Evolutionary conservation across 1,139 yeast species (phyloP), one percentile per base, ranked within the genome.

Genomic region (Geotrichum europaeum): DNA sequence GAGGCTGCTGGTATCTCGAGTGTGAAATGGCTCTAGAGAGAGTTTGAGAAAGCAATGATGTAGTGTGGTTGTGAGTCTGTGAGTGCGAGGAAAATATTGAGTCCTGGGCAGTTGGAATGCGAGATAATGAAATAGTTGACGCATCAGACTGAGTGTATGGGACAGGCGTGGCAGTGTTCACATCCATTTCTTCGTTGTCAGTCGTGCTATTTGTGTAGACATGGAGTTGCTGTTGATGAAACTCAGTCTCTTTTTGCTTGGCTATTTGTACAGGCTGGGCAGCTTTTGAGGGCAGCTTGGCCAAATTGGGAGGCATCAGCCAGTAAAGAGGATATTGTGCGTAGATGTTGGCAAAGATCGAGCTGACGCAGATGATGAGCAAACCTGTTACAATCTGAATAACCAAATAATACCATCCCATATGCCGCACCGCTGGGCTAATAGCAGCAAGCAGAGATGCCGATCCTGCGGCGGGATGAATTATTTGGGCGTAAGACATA

Each of bases 381-480:
- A 81, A 72, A 0, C 82, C 76, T 6, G 83, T 78, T 0, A 85
- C 75, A 4, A 86, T 63, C 60, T 85, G 87, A 1, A 76, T 80
- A 0, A 88, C 86, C 36, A 86, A 66, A 67, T 81, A 85, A 83
- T 86, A 84, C 91, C 91, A 86, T 55, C 89, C 81, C 80, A 86
- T 77, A 1, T 60, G 65, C 9, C 83, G 70, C 5, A 84, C 75
- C 3, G 70, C 68, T 0, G 71, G 79, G 62, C 83, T 86, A 0
- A 82, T 69, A 7, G 81, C 75, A 0, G 89, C 88, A 10, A 86
- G 72, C 32, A 86, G 70, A 0, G 91, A 89, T 12, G 87, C 81
- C 1, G 90, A 89, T 0, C 91, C 91, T 0, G 87, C 86, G 0
- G 91, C 91, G 0, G 91, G 91, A 71, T 86, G 91, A 0, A 84